Evolutionary conservation across 257 asterid genomes (phyloP).

Genomic region (Rubia yunnanensis): DNA sequence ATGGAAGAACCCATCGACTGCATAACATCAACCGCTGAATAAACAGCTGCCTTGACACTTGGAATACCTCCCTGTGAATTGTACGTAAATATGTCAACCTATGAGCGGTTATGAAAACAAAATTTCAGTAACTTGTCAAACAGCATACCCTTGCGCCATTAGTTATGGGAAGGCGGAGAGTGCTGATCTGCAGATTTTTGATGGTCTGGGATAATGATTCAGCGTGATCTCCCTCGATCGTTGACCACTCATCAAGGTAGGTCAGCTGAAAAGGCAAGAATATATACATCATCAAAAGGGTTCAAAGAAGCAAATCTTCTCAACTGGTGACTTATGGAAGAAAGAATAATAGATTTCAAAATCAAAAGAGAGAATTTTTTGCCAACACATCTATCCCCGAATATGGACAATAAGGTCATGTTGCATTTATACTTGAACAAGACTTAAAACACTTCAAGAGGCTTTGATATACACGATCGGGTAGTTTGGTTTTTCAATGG

Average conservation of each 20-base stretch:
- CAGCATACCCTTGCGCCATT: slow-evolving; percentile 66
- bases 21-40: slow-evolving; percentile 72
- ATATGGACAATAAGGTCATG: not conserved
- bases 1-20: slow-evolving; percentile 72
- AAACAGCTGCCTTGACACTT: slow-evolving; percentile 53
- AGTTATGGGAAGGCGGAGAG: slow-evolving; percentile 67
- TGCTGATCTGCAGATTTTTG: slow-evolving; percentile 62
- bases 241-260: slow-evolving; percentile 65
- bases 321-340: not conserved
- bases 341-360: not conserved
- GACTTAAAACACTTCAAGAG: not conserved
- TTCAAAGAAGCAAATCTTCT: not conserved
- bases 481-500: not conserved
- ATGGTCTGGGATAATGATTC: slow-evolving; percentile 45
- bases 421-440: not conserved
- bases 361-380: not conserved
- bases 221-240: slow-evolving; percentile 53
- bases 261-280: slow-evolving; percentile 33
- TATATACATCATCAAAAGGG: not conserved
- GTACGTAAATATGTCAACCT: slow-evolving; percentile 8
- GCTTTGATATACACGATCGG: not conserved
- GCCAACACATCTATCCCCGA: not conserved
- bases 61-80: slow-evolving; percentile 52
- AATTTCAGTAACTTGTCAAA: slow-evolving; percentile 12
- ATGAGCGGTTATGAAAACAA: slow-evolving; percentile 2